Evolutionary conservation across 2,329 filamentous ascomycete genomes (phyloP), one percentile per base, ranked within the genome.

Genomic region (Chalara sp.): DNA sequence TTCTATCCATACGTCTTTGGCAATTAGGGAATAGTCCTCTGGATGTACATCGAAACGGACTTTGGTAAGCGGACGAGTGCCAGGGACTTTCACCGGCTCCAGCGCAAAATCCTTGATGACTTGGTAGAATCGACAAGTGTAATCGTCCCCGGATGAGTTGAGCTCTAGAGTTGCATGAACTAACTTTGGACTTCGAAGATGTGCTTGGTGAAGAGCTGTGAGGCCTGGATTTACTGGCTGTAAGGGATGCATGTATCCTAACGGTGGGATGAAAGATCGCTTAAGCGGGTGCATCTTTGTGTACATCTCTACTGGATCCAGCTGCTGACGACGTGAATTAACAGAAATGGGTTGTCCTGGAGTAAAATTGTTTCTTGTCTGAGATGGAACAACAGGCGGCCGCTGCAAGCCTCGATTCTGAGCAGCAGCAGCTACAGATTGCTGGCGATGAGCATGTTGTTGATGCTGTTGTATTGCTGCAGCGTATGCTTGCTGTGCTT

Each of bases 121-220:
- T 55, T 84, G 80, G 59, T 85, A 87, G 47, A 47, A 63, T 56
- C 51, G 65, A 5, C 11, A 6, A 13, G 11, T 8, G 21, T 43
- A n/a, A n/a, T n/a, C n/a, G n/a, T n/a, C n/a, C n/a, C n/a, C n/a
- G n/a, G n/a, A n/a, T n/a, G n/a, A n/a, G n/a, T n/a, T n/a, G n/a
- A n/a, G n/a, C 31, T 49, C 21, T 32, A 47, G 3, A 41, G 53
- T 53, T 13, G 51, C 46, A 12, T 59, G 47, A 12, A 59, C 49
- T 21, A 78, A 68, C 1, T 69, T 56, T 4, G 80, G 80, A 56
- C 76, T 80, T 29, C 74, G 73, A 31, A 83, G 67, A 59, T 80
- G 70, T 43, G 75, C 73, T 64, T 83, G 79, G 58, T 85, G 82
- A 6, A 84, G 67, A 13, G 72, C 75, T 31, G 70, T 71, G 6